phyloP scores from a whole-genome alignment of 1,284 basidiomycete genomes.

The Xerocomus cyaneibrunnescens region DNA sequence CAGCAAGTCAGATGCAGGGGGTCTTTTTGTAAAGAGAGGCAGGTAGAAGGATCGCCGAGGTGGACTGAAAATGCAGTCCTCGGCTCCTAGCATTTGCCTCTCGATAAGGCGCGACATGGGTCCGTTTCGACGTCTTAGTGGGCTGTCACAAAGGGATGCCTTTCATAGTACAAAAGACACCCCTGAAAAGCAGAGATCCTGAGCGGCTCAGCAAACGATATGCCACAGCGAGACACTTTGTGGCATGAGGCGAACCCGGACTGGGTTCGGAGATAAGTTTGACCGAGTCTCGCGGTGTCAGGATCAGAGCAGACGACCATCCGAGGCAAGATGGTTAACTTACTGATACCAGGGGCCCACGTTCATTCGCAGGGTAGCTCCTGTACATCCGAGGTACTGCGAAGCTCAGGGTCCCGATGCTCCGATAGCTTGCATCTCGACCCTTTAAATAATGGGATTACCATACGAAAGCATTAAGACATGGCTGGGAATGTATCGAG shows the following conservation, averaged over 20 bases:
- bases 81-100: conserved; percentile 11
- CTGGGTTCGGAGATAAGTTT: conserved; percentile 10
- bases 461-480: conserved; percentile 40
- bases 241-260: conserved; percentile 11
- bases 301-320: background rate
- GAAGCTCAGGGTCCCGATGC: conserved; percentile 9
- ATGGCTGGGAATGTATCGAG: conserved; percentile 36
- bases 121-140: conserved; percentile 13
- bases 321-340: conserved; percentile 17
- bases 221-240: conserved; percentile 8
- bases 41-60: conserved; percentile 5
- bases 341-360: conserved; percentile 1
- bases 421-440: conserved; percentile 9
- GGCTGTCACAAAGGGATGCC: conserved; percentile 5
- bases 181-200: conserved; percentile 12
- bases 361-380: conserved; percentile 10
- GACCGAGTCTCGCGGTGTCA: conserved; percentile 2
- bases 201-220: conserved; percentile 6
- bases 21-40: conserved; percentile 21
- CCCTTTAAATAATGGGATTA: conserved; percentile 34
- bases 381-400: conserved; percentile 7
- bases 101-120: conserved; percentile 19
- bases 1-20: background rate
- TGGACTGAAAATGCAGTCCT: conserved; percentile 10
- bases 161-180: conserved; percentile 3